A percentile compares a stretch with the other conserved stretches of the same genome.
Conservation (phyloP, 2,329 filamentous ascomycete species). For the Sclerotinia subarctica region DNA sequence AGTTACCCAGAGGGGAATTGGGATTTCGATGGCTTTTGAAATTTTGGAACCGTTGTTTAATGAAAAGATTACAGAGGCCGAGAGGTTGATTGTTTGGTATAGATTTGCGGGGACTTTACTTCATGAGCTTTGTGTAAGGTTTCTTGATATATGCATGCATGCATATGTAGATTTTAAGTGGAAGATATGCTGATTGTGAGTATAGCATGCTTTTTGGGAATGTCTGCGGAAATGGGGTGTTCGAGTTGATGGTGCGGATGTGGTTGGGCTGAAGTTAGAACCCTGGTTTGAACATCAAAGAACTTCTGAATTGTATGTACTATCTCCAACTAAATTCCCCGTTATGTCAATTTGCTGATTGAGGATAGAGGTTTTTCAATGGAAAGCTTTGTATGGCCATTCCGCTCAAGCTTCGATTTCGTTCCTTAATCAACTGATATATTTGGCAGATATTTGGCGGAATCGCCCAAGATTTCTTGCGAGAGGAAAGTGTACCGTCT, state of each 20-base stretch:
- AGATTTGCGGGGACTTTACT: neutral
- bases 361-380: slow-evolving; percentile 6
- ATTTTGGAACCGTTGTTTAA: slow-evolving; percentile 13
- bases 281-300: slow-evolving; percentile 16
- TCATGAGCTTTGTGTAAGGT: slow-evolving; percentile 16
- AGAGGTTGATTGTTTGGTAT: neutral
- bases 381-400: slow-evolving; percentile 8
- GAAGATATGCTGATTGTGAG: neutral
- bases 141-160: neutral
- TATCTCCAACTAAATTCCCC: neutral
- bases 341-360: neutral
- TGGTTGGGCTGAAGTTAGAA: neutral
- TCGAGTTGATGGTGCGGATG: neutral
- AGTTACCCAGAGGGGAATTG: neutral
- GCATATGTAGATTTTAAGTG: neutral
- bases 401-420: too few species aligned
- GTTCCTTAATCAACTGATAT: neutral
- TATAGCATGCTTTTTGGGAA: slow-evolving; percentile 15
- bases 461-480: neutral
- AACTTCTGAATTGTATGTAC: slow-evolving; percentile 7
- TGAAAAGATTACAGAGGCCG: slow-evolving; percentile 11
- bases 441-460: slow-evolving; percentile 6
- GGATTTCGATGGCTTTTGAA: slow-evolving; percentile 11
- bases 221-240: slow-evolving; percentile 2
- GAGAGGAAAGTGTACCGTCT: neutral